phyloP scores from a whole-genome alignment of 345 rosid species.

The Raphanus raphanistrum region DNA sequence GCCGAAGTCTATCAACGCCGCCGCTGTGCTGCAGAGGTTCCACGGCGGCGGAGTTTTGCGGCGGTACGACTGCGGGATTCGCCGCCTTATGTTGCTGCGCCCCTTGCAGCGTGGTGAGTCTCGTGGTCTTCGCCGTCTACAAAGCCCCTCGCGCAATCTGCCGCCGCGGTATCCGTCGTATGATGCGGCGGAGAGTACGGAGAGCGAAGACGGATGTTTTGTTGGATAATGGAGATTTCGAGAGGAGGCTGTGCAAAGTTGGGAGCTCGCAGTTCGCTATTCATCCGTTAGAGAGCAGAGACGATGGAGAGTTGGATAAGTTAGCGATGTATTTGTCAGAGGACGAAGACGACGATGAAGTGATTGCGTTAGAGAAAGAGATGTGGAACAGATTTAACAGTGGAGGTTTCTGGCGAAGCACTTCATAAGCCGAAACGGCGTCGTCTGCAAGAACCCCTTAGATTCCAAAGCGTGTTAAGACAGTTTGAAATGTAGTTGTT shows the following conservation, averaged over 20 bases:
- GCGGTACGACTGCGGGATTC: slow-evolving; percentile 65
- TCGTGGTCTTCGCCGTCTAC: slow-evolving; percentile 51
- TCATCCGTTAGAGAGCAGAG: slow-evolving; percentile 29
- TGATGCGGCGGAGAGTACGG: slow-evolving; percentile 28
- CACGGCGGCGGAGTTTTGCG: slow-evolving; percentile 38
- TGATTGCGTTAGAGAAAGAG: slow-evolving; percentile 50
- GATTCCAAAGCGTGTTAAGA: not conserved
- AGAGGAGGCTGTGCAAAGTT: slow-evolving; percentile 19
- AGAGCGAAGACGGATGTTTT: slow-evolving; percentile 25
- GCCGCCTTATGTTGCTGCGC: slow-evolving; percentile 69
- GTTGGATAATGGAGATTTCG: slow-evolving; percentile 1
- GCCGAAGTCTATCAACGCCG: slow-evolving; percentile 12
- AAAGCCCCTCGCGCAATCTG: slow-evolving; percentile 58
- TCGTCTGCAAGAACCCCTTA: not conserved
- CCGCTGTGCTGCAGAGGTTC: slow-evolving; percentile 15
- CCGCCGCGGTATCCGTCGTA: slow-evolving; percentile 39
- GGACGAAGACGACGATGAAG: slow-evolving; percentile 30
- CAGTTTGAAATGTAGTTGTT: slow-evolving; percentile 3
- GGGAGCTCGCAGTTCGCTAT: slow-evolving; percentile 38
- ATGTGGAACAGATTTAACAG: slow-evolving; percentile 59
- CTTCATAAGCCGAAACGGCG: slow-evolving; percentile 43
- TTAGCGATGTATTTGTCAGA: slow-evolving; percentile 23
- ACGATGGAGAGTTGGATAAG: not conserved
- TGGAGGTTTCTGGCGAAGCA: slow-evolving; percentile 69
- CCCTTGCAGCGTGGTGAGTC: slow-evolving; percentile 53